Conservation (phyloP, 2,329 filamentous ascomycete genomes). For the Sarocladium kiliense region DNA sequence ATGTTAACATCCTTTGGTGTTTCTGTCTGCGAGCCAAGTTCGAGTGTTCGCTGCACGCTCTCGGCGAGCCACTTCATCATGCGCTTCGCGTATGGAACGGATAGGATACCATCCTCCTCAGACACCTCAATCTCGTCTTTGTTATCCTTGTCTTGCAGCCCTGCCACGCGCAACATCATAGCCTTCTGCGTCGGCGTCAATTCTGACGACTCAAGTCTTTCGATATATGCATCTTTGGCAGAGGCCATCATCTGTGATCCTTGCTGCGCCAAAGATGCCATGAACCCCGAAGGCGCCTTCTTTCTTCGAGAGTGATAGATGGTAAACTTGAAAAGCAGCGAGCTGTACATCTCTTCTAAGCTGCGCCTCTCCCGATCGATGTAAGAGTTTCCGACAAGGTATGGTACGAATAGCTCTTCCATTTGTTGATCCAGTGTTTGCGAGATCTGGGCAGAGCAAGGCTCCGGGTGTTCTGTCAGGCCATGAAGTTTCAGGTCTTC, state of each 20-base stretch:
- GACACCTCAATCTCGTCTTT: constrained; percentile 86
- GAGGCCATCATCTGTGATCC: constrained; percentile 83
- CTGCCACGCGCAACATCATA: constrained; percentile 86
- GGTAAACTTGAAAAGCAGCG: constrained; percentile 91
- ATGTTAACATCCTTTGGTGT: constrained; percentile 91
- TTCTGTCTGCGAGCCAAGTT: constrained; percentile 81
- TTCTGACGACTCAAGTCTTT: constrained; percentile 82
- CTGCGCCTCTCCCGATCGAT: constrained; percentile 65
- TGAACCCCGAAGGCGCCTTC: constrained; percentile 86
- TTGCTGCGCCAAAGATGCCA: constrained; percentile 85
- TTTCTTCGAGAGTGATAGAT: constrained; percentile 88
- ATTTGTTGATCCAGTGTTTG: constrained; percentile 69
- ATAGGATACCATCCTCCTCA: constrained; percentile 82
- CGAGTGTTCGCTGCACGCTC: constrained; percentile 83
- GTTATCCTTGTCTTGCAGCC: constrained; percentile 69
- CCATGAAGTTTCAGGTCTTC: constrained; percentile 94
- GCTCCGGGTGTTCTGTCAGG: constrained; percentile 89
- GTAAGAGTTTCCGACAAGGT: constrained; percentile 63
- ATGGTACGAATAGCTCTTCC: constrained; percentile 71
- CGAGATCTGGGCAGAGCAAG: constrained; percentile 79
- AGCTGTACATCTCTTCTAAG: constrained; percentile 80
- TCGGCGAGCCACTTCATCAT: constrained; percentile 98
- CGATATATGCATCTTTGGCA: constrained; percentile 86
- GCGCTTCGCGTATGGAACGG: constrained; percentile 82
- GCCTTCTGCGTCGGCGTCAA: constrained; percentile 82